Base-by-base conservation (phyloP, 331 rosid species). In the Stylosanthes scabra region DNA sequence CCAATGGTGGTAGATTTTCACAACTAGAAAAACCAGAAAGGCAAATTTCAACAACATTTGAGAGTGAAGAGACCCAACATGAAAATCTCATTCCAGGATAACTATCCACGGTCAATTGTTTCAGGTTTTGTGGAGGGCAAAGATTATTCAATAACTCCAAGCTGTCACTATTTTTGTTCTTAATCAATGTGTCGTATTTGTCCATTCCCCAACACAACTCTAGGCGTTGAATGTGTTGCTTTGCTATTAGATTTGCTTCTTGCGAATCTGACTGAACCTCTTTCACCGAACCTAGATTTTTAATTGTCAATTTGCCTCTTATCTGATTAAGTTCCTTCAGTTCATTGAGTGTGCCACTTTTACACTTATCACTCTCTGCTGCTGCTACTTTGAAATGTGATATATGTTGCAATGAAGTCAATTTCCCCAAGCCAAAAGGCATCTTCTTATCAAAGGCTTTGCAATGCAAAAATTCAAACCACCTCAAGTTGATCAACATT, bases 321-420 rank as follows among this genome's bases (percentile, higher is more conserved):
- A 46, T 11, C 3, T 44, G 3, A 46, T 46, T 46, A 46, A 46
- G 51, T 4, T 46, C 51, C 51, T 10, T 46, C 13, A 46, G 12
- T 11, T 46, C 51, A 46, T 46, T 46, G n/a, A 46, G 12, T 46
- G 3, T 11, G 11, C 13, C 64, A 16, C 74, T 11, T 11, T 46
- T 29, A 5, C 27, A 7, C 42, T 66, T 28, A 7, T n/a, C 27
- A 28, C 25, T 20, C 25, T 13, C 25, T 20, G 0, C 16, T 3
- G 12, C 12, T 1, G 25, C 71, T 11, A 66, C 71, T 4, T 11
- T 13, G 49, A 66, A 13, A 2, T 11, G 1, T 2, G 70, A 20
- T 65, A 65, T 20, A 13, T 11, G 3, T 52, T 47, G 59, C 42
- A 66, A 8, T 3, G 71, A 66, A 46, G 71, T 46, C 42, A 66